Evolutionary conservation across 1,284 basidiomycete genomes (phyloP), one percentile per base, ranked within the genome.

Genomic region (Erythrobasidium hasegawianum): DNA sequence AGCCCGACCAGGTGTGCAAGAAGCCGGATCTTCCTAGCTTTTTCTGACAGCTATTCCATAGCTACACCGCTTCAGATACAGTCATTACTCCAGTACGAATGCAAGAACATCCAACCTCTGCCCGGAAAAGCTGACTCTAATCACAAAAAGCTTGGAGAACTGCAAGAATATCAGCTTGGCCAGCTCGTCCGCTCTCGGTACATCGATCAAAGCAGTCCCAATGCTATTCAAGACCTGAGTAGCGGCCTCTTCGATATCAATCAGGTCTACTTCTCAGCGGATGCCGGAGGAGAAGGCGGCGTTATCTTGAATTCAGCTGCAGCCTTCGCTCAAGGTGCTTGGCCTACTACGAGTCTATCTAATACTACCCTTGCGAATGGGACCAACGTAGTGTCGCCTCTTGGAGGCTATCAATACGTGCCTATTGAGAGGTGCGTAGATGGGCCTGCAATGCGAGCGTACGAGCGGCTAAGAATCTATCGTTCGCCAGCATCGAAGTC

Each of bases 321-420:
- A 24, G 81, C 82, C 2, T 72, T 83, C 45, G 71, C 89, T 41
- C 89, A 91, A 77, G 88, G 87, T 40, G 79, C 89, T 49, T 90
- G 85, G 82, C 88, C 88, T 22, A 87, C 88, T 22, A 87, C 82
- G 75, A 78, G 80, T 39, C 80, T 82, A 54, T 86, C 87, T 80
- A 85, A 83, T 75, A 86, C 87, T 72, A 81, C 49, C 4, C 83
- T 90, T 18, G 89, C 90, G 16, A 90, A 93, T 71, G 89, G 86
- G 70, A 85, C 84, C 16, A 84, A 81, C 16, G 80, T 92, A 54
- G 77, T 84, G 9, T 86, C 88, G 18, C 59, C 56, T 13, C 82
- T 90, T 26, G 83, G 84, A 10, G 89, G 90, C 1, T 92, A 91
- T 77, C 87, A 89, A 77, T 90, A 90, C 70, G 82, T 90, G 60